Conservation (phyloP, 2,329 filamentous ascomycete species). For the Fusarium sublunatum region DNA sequence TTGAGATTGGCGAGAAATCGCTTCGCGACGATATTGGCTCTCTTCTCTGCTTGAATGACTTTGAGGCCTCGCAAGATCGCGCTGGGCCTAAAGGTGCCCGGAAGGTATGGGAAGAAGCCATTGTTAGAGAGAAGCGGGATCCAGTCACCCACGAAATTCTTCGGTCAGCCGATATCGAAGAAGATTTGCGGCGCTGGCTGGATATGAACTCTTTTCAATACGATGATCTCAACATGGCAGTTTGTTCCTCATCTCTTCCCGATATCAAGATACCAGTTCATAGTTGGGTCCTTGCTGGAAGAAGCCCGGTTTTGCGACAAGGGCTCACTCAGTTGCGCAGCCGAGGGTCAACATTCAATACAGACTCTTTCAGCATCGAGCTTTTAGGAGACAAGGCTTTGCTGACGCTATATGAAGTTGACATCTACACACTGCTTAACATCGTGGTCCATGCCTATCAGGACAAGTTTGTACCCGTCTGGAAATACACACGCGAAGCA, state of each 20-base stretch:
- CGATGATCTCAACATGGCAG: conserved; percentile 56
- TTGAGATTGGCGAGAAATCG: conserved; percentile 72
- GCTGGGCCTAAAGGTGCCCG: conserved; percentile 51
- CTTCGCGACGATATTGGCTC: conserved; percentile 80
- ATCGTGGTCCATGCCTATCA: conserved; percentile 83
- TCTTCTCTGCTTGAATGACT: conserved; percentile 74
- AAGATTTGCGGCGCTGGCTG: conserved; percentile 67
- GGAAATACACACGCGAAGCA: conserved; percentile 79
- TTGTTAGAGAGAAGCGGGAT: conserved; percentile 59
- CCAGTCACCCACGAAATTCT: conserved; percentile 65
- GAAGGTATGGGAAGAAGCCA: conserved; percentile 53
- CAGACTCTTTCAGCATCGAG: conserved; percentile 49
- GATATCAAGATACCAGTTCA: conserved; percentile 83
- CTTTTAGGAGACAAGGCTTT: conserved; percentile 62
- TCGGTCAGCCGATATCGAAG: conserved; percentile 73
- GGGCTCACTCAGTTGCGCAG: conserved; percentile 68
- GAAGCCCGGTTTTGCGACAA: conserved; percentile 75
- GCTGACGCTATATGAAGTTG: conserved; percentile 74
- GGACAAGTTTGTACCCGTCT: conserved; percentile 83
- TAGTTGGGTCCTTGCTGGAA: conserved; percentile 79
- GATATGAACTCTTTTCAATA: conserved; percentile 53
- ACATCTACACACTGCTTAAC: conserved; percentile 83
- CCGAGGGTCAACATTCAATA: conserved; percentile 29
- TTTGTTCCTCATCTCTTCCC: conserved; percentile 71
- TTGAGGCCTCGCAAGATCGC: conserved; percentile 59